phyloP scores from a whole-genome alignment of 345 rosid species.

The Chamaenerion angustifolium region DNA sequence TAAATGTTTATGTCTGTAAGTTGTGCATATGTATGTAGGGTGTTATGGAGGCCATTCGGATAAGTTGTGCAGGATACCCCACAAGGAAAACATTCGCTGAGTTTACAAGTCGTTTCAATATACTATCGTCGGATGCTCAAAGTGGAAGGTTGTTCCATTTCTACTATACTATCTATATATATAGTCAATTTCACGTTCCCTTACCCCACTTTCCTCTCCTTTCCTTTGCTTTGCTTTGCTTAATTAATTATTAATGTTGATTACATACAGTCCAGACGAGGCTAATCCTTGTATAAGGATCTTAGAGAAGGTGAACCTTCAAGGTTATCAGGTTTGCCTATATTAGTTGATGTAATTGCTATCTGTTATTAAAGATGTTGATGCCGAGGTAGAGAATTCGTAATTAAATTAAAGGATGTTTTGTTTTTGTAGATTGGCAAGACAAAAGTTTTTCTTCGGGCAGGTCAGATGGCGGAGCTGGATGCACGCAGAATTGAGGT shows the following conservation, averaged over 20 bases:
- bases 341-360: too few relatives aligned
- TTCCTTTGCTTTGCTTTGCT: too few relatives aligned
- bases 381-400: background rate
- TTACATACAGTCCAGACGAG: slow-evolving; percentile 45
- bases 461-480: slow-evolving; percentile 98
- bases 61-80: slow-evolving; percentile 96
- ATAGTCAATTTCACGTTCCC: too few relatives aligned
- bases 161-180: too few relatives aligned
- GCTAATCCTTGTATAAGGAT: slow-evolving; percentile 64
- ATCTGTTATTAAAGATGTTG: too few relatives aligned
- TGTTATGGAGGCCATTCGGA: slow-evolving; percentile 97
- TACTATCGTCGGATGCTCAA: slow-evolving; percentile 48
- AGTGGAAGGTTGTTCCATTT: slow-evolving; percentile 27
- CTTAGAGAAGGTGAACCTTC: slow-evolving; percentile 56
- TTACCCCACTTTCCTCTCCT: too few relatives aligned
- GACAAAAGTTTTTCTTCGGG: slow-evolving; percentile 87
- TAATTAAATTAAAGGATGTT: too few relatives aligned
- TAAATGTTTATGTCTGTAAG: too few relatives aligned
- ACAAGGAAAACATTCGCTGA: slow-evolving; percentile 74
- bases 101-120: slow-evolving; percentile 49
- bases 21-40: slow-evolving; percentile 31
- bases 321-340: slow-evolving; percentile 65
- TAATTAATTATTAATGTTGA: background rate
- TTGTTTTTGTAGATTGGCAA: slow-evolving; percentile 60
- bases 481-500: slow-evolving; percentile 67